Percentiles rank a stretch among this genome's conserved stretches.
Evolutionary conservation across 371 early-diverging fungal genomes (phyloP).

Genomic region (Actinomucor elegans): DNA sequence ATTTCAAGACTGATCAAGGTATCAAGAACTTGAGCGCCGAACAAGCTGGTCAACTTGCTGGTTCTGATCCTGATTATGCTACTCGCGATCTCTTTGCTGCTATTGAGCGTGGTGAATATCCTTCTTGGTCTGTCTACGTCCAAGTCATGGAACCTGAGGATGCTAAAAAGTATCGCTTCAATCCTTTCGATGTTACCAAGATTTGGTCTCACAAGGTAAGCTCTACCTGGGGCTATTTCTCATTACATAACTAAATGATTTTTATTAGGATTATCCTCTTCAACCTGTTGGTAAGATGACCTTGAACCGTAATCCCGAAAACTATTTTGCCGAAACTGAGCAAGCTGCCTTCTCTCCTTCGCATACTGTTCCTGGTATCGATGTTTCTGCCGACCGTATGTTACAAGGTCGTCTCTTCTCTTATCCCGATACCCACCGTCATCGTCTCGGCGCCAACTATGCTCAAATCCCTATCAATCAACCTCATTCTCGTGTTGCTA

Average conservation of each 20-base stretch:
- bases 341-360: constrained; percentile 79
- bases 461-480: constrained; percentile 78
- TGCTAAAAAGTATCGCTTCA: constrained; percentile 73
- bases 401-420: constrained; percentile 81
- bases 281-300: constrained; percentile 72
- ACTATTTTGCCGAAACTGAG: constrained; percentile 83
- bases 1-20: constrained; percentile 83
- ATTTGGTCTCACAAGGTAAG: constrained; percentile 70
- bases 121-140: constrained; percentile 73
- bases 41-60: constrained; percentile 65
- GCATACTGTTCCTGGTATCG: constrained; percentile 77
- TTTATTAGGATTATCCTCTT: constrained; percentile 61
- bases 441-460: constrained; percentile 80
- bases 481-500: constrained; percentile 49
- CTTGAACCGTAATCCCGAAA: constrained; percentile 75
- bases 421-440: constrained; percentile 82
- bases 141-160: constrained; percentile 77
- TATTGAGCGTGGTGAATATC: constrained; percentile 72
- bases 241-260: constrained; percentile 8
- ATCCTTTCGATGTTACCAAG: constrained; percentile 87
- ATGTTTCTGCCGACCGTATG: constrained; percentile 71
- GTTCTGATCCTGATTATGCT: constrained; percentile 72
- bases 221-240: constrained; percentile 1
- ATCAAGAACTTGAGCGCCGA: constrained; percentile 68
- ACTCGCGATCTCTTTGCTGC: constrained; percentile 74